Evolutionary conservation across 2,329 filamentous ascomycete species (phyloP).

Genomic region (Aspergillus unguis): DNA sequence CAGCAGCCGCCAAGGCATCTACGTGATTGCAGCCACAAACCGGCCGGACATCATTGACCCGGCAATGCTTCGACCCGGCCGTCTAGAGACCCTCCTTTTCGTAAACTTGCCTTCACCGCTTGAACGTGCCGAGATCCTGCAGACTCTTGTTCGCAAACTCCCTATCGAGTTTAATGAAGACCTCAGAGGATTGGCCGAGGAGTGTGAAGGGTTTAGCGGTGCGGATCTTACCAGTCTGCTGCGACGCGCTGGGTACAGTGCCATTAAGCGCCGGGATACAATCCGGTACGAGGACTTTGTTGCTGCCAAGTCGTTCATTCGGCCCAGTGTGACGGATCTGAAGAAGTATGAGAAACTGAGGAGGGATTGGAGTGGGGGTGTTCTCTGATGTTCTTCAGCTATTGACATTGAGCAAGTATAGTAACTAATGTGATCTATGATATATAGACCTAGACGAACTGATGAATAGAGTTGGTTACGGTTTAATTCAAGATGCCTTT

Average conservation of each 20-base stretch:
- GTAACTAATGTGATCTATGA: slow-evolving; percentile 3
- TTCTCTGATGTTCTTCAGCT: slow-evolving; percentile 17
- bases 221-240: slow-evolving; percentile 61
- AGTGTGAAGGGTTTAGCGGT: slow-evolving; percentile 75
- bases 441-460: neutral
- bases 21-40: slow-evolving; percentile 93
- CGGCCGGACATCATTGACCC: slow-evolving; percentile 94
- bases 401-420: neutral
- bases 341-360: slow-evolving; percentile 56
- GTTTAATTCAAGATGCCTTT: no score
- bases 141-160: slow-evolving; percentile 57
- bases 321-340: slow-evolving; percentile 55
- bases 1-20: slow-evolving; percentile 75
- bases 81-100: slow-evolving; percentile 83
- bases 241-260: slow-evolving; percentile 57
- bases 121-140: slow-evolving; percentile 82
- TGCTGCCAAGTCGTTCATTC: slow-evolving; percentile 38
- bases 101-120: slow-evolving; percentile 77
- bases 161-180: slow-evolving; percentile 52
- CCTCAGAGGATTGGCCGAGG: slow-evolving; percentile 64
- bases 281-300: slow-evolving; percentile 48
- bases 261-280: slow-evolving; percentile 48
- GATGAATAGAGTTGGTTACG: no score
- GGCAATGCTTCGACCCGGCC: slow-evolving; percentile 87
- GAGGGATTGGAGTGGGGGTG: slow-evolving; percentile 46